These are phyloP conservation scores for Dictyostelium intermedium DNA, from an alignment of 78 protist genomes.

Conservation along the genomic window DNA sequence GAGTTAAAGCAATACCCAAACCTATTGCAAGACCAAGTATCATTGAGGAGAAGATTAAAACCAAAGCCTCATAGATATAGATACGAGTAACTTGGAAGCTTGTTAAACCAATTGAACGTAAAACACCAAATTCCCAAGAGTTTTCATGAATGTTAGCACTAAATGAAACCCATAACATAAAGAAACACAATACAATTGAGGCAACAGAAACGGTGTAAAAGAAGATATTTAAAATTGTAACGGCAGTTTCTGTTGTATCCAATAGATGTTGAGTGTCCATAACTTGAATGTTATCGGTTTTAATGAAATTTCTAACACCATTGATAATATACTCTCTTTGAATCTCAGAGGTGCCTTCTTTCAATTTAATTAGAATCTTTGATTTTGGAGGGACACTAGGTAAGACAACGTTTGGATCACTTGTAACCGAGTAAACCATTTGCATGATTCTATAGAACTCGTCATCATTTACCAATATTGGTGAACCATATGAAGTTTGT, in stretches of 20 bases:
- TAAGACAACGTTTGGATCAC: not conserved
- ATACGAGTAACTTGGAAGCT: slow-evolving; percentile 75
- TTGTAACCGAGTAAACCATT: not conserved
- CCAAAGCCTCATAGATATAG: slow-evolving; percentile 88
- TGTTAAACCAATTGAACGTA: slow-evolving; percentile 91
- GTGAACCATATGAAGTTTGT: slow-evolving; percentile 27
- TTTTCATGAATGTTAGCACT: slow-evolving; percentile 92
- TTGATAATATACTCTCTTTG: slow-evolving; percentile 75
- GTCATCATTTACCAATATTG: slow-evolving; percentile 77
- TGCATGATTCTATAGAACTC: slow-evolving; percentile 57
- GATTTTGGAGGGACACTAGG: slow-evolving; percentile 55
- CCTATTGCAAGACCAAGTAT: slow-evolving; percentile 44
- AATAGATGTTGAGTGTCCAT: slow-evolving; percentile 55
- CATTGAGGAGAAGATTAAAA: slow-evolving; percentile 69
- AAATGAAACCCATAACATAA: slow-evolving; percentile 93
- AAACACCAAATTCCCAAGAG: slow-evolving; percentile 95
- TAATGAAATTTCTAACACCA: slow-evolving; percentile 57
- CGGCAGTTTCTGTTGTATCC: slow-evolving; percentile 47
- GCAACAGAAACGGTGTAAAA: slow-evolving; percentile 84
- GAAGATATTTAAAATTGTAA: slow-evolving; percentile 68
- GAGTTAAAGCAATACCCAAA: slow-evolving; percentile 85
- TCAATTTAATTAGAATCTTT: slow-evolving; percentile 36
- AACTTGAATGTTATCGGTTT: slow-evolving; percentile 64
- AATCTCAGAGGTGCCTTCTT: slow-evolving; percentile 12
- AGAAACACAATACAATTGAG: slow-evolving; percentile 86